Evolutionary conservation across 2,329 filamentous ascomycete species (phyloP), one percentile per base, ranked within the genome.

Genomic region (Cercospora sp.): DNA sequence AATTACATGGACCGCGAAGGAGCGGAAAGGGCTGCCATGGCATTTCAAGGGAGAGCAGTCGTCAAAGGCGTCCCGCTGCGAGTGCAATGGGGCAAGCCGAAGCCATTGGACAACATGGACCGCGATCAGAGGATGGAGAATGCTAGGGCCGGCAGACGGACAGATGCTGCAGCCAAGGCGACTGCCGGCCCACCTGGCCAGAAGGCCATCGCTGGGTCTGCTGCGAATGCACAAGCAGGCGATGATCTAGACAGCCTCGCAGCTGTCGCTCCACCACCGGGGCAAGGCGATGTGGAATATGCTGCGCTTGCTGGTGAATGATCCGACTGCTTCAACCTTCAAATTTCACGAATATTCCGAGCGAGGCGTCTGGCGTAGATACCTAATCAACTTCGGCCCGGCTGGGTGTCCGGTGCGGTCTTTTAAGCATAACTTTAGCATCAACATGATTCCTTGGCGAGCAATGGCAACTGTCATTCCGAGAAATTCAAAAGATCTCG

Each of bases 71-170:
- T 94, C 74, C 95, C 95, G 0, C 80, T 99, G 69, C 86, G 94
- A 33, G 89, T 99, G 18, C 90, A 93, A 70, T 99, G 95, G 95
- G 94, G 94, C 16, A 90, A 91, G 77, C 94, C 96, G 16, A 95
- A 93, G 82, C 91, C 94, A 1, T 85, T 99, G 65, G 95, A 97
- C 66, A 96, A 88, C 26, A 91, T 98, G 89, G 92, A 96, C 71
- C 90, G 90, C 69, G 93, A 97, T 64, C 87, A 96, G 78, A 87
- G 94, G 53, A 85, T 90, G 72, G 87, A 91, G 75, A 93, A 96
- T 83, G 89, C 94, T 23, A 87, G 89, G 39, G 93, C 96, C 75
- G 94, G 91, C 2, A 83, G 91, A 58, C 84, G 85, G 16, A 85
- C 86, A 26, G 72, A 72, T 12, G 67, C 67, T 48, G 74, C 63